Conservation (phyloP, 805 yeast genomes). For the Hanseniaspora meyeri region DNA sequence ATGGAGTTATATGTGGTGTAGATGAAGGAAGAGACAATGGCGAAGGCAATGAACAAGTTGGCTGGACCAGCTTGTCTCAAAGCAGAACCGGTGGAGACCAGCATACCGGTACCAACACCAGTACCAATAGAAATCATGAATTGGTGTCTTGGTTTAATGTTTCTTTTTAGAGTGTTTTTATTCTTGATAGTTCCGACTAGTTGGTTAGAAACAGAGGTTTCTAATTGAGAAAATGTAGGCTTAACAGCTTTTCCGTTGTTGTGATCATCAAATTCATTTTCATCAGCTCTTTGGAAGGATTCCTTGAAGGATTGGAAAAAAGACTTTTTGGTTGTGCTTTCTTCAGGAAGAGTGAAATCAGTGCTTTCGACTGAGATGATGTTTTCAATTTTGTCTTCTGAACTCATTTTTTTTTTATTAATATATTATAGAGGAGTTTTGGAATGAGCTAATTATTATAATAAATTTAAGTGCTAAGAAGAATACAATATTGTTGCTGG, state of each 20-base stretch:
- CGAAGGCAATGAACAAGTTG: slow-evolving; percentile 44
- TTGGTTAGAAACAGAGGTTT: slow-evolving; percentile 7
- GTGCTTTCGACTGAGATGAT: background rate
- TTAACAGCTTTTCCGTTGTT: background rate
- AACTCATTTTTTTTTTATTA: background rate
- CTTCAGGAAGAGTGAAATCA: background rate
- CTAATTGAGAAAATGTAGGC: slow-evolving; percentile 11
- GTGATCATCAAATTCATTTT: background rate
- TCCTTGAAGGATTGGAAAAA: slow-evolving; percentile 5
- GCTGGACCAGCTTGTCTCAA: slow-evolving; percentile 55
- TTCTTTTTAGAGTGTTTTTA: slow-evolving; percentile 24
- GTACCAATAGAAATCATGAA: slow-evolving; percentile 68
- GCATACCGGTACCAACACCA: slow-evolving; percentile 62
- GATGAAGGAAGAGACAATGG: slow-evolving; percentile 48
- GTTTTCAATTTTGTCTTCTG: background rate
- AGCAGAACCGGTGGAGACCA: slow-evolving; percentile 55
- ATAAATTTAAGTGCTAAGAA: too few species aligned
- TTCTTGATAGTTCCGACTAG: background rate
- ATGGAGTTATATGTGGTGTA: slow-evolving; percentile 48
- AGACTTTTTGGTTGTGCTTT: background rate
- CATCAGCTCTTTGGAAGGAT: slow-evolving; percentile 11
- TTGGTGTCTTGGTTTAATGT: slow-evolving; percentile 41
- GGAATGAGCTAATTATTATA: too few species aligned
- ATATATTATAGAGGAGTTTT: background rate
- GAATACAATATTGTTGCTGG: too few species aligned